phyloP scores from a whole-genome alignment of 768 basidiomycete genomes.

The Pisolithus sp. region DNA sequence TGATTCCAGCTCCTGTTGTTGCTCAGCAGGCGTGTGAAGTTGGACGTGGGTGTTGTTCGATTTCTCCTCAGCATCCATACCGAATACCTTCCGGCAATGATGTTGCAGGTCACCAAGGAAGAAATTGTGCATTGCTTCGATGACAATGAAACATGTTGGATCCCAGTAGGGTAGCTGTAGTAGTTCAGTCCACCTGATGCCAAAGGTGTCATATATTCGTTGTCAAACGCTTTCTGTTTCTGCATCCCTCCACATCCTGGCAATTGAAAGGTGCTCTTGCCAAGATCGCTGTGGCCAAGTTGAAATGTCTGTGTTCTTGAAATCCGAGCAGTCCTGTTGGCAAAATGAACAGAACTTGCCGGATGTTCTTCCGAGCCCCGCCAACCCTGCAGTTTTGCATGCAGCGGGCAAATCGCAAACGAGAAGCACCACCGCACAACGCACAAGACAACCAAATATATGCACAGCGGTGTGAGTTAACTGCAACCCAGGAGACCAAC shows the following conservation, averaged over 20 bases:
- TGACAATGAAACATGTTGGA: conserved; percentile 12
- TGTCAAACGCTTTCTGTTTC: conserved; percentile 9
- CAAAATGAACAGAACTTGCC: conserved; percentile 22
- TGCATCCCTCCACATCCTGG: conserved; percentile 10
- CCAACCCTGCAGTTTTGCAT: conserved; percentile 19
- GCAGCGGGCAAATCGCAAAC: conserved; percentile 20
- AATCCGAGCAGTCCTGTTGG: conserved; percentile 2
- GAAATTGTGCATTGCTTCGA: conserved; percentile 36
- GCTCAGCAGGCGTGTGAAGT: background rate
- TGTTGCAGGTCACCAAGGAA: conserved; percentile 13
- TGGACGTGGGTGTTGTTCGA: background rate
- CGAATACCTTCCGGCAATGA: conserved; percentile 13
- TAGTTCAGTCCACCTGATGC: conserved; percentile 26
- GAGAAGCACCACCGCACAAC: conserved; percentile 23
- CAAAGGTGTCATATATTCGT: conserved; percentile 10
- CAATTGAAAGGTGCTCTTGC: conserved; percentile 12
- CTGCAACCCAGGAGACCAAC: conserved; percentile 30
- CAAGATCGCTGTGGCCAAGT: conserved; percentile 14
- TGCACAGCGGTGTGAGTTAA: conserved; percentile 17
- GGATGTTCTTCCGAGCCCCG: conserved; percentile 1
- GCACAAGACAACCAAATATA: conserved; percentile 22
- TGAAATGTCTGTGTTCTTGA: conserved; percentile 15
- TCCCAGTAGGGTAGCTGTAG: conserved; percentile 33
- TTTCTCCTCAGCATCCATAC: conserved; percentile 6
- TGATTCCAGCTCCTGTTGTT: background rate